Conservation (phyloP, 352 stramenopile species). For the Globisporangium perplexum region DNA sequence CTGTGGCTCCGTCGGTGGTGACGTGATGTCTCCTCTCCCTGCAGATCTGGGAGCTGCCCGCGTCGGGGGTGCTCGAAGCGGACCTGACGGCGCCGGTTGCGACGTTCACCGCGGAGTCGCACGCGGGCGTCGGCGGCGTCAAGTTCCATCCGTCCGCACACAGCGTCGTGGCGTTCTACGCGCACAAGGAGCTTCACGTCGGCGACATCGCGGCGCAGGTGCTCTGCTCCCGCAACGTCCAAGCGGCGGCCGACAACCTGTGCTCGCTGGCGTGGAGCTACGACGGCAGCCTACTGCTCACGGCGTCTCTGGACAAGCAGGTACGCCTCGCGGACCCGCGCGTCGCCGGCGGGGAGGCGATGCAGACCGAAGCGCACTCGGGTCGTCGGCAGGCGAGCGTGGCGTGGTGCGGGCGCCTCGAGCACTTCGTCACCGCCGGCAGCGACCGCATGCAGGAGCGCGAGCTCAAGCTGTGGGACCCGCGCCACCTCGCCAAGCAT, state of each 20-base stretch:
- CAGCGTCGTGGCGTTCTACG: slow-evolving; percentile 36
- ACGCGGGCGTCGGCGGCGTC: slow-evolving; percentile 28
- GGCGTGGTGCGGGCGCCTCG: slow-evolving; percentile 45
- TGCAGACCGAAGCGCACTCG: slow-evolving; percentile 32
- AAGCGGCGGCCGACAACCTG: slow-evolving; percentile 12
- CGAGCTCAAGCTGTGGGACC: slow-evolving; percentile 78
- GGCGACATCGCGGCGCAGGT: slow-evolving; percentile 40
- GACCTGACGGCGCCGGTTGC: slow-evolving; percentile 20
- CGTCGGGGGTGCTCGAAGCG: slow-evolving; percentile 12
- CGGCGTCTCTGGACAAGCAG: slow-evolving; percentile 35
- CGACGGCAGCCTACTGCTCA: slow-evolving; percentile 48
- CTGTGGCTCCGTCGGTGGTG: not conserved
- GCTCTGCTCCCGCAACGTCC: slow-evolving; percentile 14
- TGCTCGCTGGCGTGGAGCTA: slow-evolving; percentile 59
- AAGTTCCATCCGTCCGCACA: slow-evolving; percentile 49
- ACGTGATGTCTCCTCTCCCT: not conserved
- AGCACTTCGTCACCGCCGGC: slow-evolving; percentile 54
- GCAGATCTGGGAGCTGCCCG: slow-evolving; percentile 55
- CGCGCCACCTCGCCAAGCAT: slow-evolving; percentile 36
- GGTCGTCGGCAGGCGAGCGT: slow-evolving; percentile 45
- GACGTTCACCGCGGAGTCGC: slow-evolving; percentile 11
- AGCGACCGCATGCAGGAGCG: slow-evolving; percentile 62
- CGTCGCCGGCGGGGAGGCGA: not conserved
- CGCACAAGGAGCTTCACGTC: slow-evolving; percentile 31
- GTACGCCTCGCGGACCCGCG: slow-evolving; percentile 59